Percentiles rank a stretch among this genome's conserved stretches.
phyloP scores from a whole-genome alignment of 257 asterid genomes.

The Solanum ossicruentum region DNA sequence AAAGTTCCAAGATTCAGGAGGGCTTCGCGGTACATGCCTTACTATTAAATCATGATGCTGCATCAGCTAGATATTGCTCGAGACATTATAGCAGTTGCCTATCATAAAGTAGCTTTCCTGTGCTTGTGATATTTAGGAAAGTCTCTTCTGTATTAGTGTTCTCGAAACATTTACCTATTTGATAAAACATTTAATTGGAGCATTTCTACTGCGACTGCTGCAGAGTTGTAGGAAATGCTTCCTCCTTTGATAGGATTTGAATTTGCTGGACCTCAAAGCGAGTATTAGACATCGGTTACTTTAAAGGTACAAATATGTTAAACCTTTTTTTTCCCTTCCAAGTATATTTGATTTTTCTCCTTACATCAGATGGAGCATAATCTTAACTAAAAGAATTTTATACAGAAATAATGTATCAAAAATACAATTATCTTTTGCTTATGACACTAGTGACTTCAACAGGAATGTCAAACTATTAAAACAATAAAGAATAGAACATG shows the following conservation, averaged over 20 bases:
- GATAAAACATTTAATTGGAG: not conserved
- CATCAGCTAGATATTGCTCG: not conserved
- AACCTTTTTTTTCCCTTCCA: too few species aligned
- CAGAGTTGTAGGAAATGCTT: not conserved
- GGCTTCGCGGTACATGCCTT: conserved; percentile 76
- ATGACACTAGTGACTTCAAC: not conserved
- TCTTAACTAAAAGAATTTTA: too few species aligned
- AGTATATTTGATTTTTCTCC: too few species aligned
- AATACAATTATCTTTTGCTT: not conserved
- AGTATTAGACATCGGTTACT: too few species aligned
- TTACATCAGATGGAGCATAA: too few species aligned
- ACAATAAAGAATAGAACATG: not conserved
- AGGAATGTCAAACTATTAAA: not conserved
- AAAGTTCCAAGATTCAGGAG: conserved; percentile 89
- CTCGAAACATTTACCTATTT: not conserved
- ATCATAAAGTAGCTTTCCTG: not conserved
- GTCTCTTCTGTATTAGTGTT: not conserved
- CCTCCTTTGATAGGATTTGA: not conserved
- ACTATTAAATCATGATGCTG: conserved; percentile 21
- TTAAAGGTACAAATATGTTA: too few species aligned
- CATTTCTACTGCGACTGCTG: not conserved
- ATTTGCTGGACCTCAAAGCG: too few species aligned
- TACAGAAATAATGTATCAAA: too few species aligned
- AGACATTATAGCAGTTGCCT: not conserved
- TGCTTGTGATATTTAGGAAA: not conserved